Evolutionary conservation across 2,329 filamentous ascomycete genomes (phyloP).

Genomic region (Colletotrichum cuscutae): DNA sequence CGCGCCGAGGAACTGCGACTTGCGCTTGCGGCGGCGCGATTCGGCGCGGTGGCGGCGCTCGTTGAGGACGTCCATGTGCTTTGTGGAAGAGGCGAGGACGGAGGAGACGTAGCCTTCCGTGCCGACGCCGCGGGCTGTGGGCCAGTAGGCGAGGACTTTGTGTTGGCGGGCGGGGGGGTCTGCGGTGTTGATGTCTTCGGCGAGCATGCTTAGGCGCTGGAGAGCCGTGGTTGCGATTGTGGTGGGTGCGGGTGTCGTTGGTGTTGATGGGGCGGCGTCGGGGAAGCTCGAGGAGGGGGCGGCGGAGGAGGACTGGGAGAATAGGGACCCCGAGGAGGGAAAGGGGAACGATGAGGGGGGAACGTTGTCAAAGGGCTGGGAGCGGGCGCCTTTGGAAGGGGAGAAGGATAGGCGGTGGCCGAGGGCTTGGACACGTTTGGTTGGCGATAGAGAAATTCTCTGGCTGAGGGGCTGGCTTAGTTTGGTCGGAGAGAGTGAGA

Average conservation of each 20-base stretch:
- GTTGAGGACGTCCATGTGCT: conserved; percentile 47
- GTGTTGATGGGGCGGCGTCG: background rate
- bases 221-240: conserved; percentile 17
- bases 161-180: conserved; percentile 26
- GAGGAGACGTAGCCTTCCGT: conserved; percentile 51
- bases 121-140: conserved; percentile 47
- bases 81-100: conserved; percentile 47
- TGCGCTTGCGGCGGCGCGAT: conserved; percentile 30
- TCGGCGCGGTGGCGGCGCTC: conserved; percentile 47
- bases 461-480: conserved; percentile 14
- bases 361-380: background rate
- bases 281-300: background rate
- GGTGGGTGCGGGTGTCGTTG: no score
- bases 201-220: conserved; percentile 35
- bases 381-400: conserved; percentile 7
- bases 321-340: background rate
- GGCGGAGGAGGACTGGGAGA: conserved; percentile 9
- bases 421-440: conserved; percentile 12
- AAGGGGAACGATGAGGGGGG: conserved; percentile 8
- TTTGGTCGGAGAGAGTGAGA: conserved; percentile 24
- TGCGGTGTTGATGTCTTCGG: conserved; percentile 9
- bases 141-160: conserved; percentile 51
- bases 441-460: conserved; percentile 12
- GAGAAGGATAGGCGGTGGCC: conserved; percentile 16
- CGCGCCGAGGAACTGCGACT: conserved; percentile 18